Percentiles rank a stretch among this genome's conserved stretches.
These are phyloP conservation scores for Trametes hirsuta DNA, from an alignment of 1,284 basidiomycete species.

Conservation along the genomic window DNA sequence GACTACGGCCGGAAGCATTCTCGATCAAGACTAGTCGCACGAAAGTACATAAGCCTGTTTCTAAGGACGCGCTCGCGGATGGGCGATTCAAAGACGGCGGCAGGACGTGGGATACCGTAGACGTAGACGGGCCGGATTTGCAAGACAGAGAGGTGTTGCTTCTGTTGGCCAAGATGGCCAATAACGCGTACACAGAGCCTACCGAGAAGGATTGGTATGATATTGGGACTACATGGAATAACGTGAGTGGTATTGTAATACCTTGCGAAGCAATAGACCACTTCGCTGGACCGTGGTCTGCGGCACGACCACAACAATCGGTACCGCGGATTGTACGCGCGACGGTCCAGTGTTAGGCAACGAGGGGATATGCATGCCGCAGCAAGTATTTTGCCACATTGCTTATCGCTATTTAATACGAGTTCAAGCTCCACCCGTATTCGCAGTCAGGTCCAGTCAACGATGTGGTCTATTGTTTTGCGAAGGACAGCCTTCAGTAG, in stretches of 20 bases:
- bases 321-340: too few species aligned
- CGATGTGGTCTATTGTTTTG: too few species aligned
- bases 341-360: too few species aligned
- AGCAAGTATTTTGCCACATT: too few species aligned
- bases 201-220: constrained; percentile 79
- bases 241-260: constrained; percentile 45
- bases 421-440: too few species aligned
- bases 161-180: constrained; percentile 93
- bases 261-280: constrained; percentile 1
- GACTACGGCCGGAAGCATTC: neutral
- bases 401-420: too few species aligned
- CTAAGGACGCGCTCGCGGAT: constrained; percentile 47
- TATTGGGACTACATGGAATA: constrained; percentile 64
- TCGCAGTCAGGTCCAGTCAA: too few species aligned
- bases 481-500: neutral
- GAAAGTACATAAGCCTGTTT: constrained; percentile 41
- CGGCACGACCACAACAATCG: too few species aligned
- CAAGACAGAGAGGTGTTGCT: constrained; percentile 80
- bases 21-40: constrained; percentile 7
- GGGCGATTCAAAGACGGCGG: constrained; percentile 43
- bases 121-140: constrained; percentile 67
- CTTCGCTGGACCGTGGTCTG: neutral
- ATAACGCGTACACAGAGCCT: constrained; percentile 70
- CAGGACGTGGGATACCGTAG: constrained; percentile 64
- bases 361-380: too few species aligned